Base-by-base conservation (phyloP, 78 protist species). In the Monocercomonoides exilis region DNA sequence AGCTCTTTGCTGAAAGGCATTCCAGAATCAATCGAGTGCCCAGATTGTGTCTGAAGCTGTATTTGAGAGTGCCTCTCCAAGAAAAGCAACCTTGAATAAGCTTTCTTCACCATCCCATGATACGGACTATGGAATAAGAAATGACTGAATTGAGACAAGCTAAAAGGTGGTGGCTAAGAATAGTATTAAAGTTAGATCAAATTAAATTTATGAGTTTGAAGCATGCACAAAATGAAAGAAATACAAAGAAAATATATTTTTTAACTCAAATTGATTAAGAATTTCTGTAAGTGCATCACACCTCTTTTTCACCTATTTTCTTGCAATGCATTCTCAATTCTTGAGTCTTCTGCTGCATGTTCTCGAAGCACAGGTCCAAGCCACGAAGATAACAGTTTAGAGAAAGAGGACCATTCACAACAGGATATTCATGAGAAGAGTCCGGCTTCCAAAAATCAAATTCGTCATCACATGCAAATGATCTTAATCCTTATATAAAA, bases 371-470 rank as follows among this genome's bases (percentile, higher is more conserved):
- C n/a, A n/a, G n/a, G n/a, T n/a, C n/a, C n/a, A n/a, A n/a, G n/a
- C n/a, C n/a, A n/a, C n/a, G 84, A 6, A 94, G 80, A 88, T 94
- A 96, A 84, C 96, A 94, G 35, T 54, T 79, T 86, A 90, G 79
- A 38, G 97, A 93, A n/a, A 94, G 93, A 45, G 92, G 81, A 44
- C 99, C 98, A 79, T 97, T 96, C 4, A 97, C 92, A 33, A 45
- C 5, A 29, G 88, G 88, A 85, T 94, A 97, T 87, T 96, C 98
- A 33, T 91, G 54, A 46, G 86, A 77, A 41, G 94, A 36, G 44
- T 92, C 80, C 21, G 99, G 99, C 93, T 97, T 97, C 94, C 94
- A 96, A 70, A 97, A 97, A 86, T 97, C 99, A 84, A 91, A 96
- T 35, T 82, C 96, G 87, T 97, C 91, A 84, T 90, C 95, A 86